Conservation (phyloP, 192 early-diverging fungal species). For the Entomortierella parvispora region DNA sequence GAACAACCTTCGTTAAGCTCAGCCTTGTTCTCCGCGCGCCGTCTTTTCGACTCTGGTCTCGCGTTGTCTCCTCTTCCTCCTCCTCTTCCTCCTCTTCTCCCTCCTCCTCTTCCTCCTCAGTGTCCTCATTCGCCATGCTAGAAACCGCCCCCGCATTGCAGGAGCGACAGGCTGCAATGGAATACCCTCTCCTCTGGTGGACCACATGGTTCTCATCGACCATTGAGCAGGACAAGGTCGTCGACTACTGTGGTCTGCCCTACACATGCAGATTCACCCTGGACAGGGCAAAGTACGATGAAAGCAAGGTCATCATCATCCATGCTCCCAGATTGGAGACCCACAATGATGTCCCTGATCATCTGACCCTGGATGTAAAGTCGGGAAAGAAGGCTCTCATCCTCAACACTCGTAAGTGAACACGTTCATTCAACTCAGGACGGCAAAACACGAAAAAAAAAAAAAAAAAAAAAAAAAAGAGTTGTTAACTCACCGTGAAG, state of each 20-base stretch:
- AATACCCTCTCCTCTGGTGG: slow-evolving; percentile 35
- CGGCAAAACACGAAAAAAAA: too few species aligned
- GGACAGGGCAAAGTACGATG: slow-evolving; percentile 13
- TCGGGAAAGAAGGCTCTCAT: slow-evolving; percentile 11
- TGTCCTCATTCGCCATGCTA: neutral
- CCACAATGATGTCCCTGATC: slow-evolving; percentile 13
- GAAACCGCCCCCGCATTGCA: neutral
- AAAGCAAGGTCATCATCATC: slow-evolving; percentile 15
- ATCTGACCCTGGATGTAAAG: slow-evolving; percentile 1
- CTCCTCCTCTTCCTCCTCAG: neutral
- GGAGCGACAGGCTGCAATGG: slow-evolving; percentile 11
- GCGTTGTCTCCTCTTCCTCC: too few species aligned
- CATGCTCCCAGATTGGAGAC: slow-evolving; percentile 12
- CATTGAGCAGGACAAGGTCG: slow-evolving; percentile 1
- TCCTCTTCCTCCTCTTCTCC: neutral
- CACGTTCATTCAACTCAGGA: neutral
- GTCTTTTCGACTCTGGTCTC: too few species aligned
- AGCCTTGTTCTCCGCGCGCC: too few species aligned
- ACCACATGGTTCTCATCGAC: slow-evolving; percentile 6
- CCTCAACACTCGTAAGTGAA: slow-evolving; percentile 9
- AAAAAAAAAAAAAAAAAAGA: neutral
- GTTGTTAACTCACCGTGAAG: too few species aligned
- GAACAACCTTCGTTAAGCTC: too few species aligned
- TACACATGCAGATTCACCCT: slow-evolving; percentile 38
- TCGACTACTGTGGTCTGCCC: slow-evolving; percentile 20